Conservation (phyloP, 2,329 filamentous ascomycete genomes). For the Xenosphaeropsis pyriputrescens region DNA sequence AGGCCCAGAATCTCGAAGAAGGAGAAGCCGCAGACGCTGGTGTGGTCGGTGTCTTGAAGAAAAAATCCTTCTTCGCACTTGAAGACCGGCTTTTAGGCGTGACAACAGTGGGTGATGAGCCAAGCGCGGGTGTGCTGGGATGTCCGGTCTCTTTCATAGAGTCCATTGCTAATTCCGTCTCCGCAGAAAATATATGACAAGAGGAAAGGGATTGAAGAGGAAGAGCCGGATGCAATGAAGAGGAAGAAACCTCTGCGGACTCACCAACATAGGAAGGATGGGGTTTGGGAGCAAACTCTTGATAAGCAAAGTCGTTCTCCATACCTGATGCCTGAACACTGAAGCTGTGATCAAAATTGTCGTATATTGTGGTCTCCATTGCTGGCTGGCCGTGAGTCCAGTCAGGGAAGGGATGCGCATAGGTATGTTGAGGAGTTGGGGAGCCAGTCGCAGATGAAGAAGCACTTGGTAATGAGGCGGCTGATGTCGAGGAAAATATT, state of each 20-base stretch:
- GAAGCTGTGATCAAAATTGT: constrained; percentile 13
- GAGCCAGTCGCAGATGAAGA: constrained; percentile 18
- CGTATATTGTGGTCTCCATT: neutral
- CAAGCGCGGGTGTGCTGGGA: neutral
- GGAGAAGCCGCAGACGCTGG: constrained; percentile 19
- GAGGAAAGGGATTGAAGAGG: constrained; percentile 9
- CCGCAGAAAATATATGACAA: constrained; percentile 7
- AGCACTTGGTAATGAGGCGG: constrained; percentile 16
- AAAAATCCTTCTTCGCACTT: constrained; percentile 6
- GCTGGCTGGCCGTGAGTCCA: constrained; percentile 7
- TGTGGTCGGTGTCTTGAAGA: constrained; percentile 20
- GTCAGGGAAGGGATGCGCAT: constrained; percentile 13
- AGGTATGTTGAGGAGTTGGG: constrained; percentile 15
- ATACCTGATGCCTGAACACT: constrained; percentile 14
- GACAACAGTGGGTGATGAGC: neutral
- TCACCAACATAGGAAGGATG: constrained; percentile 28
- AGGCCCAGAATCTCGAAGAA: constrained; percentile 9
- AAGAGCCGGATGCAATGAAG: constrained; percentile 7
- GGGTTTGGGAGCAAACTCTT: constrained; percentile 23
- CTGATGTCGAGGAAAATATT: constrained; percentile 15
- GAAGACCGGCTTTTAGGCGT: neutral
- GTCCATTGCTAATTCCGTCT: neutral
- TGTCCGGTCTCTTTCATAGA: neutral
- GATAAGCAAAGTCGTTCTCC: constrained; percentile 17
- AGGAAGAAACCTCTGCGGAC: constrained; percentile 22